These are phyloP conservation scores for Solanum medicagineum DNA, from an alignment of 257 asterid species.

Conservation along the genomic window DNA sequence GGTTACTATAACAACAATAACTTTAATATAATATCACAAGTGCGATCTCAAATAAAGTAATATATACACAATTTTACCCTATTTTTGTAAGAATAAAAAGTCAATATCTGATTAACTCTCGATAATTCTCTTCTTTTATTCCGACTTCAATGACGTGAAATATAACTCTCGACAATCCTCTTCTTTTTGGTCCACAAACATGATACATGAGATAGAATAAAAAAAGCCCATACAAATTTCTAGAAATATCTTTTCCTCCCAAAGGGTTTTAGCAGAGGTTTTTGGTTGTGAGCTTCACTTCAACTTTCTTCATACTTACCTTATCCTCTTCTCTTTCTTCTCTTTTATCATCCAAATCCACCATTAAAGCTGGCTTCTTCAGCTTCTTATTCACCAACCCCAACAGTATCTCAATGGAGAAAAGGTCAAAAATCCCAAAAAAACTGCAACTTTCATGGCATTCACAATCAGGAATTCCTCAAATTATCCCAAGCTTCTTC, in stretches of 20 bases:
- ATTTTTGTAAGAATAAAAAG: no score
- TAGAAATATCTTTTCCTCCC: background rate
- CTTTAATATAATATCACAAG: no score
- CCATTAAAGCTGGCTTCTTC: slow-evolving; percentile 55
- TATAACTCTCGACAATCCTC: no score
- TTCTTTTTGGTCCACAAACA: background rate
- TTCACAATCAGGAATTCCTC: slow-evolving; percentile 26
- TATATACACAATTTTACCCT: no score
- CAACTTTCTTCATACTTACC: background rate
- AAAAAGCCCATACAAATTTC: background rate
- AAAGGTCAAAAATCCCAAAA: slow-evolving; percentile 11
- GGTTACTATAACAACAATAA: no score
- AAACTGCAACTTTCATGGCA: slow-evolving; percentile 19
- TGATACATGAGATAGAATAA: background rate
- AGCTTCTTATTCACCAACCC: slow-evolving; percentile 44
- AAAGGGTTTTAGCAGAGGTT: background rate
- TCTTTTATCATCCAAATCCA: background rate
- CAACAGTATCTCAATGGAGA: slow-evolving; percentile 41
- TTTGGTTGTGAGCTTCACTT: background rate
- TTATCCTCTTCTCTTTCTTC: background rate
- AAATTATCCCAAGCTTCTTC: slow-evolving; percentile 21
- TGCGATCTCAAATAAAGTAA: no score
- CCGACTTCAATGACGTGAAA: no score
- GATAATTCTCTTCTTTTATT: no score
- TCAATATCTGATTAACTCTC: no score